A percentile compares a stretch with the other conserved stretches of the same genome.
Evolutionary conservation across 805 yeast species (phyloP).

Genomic region (Saccharomycopsis capsularis): DNA sequence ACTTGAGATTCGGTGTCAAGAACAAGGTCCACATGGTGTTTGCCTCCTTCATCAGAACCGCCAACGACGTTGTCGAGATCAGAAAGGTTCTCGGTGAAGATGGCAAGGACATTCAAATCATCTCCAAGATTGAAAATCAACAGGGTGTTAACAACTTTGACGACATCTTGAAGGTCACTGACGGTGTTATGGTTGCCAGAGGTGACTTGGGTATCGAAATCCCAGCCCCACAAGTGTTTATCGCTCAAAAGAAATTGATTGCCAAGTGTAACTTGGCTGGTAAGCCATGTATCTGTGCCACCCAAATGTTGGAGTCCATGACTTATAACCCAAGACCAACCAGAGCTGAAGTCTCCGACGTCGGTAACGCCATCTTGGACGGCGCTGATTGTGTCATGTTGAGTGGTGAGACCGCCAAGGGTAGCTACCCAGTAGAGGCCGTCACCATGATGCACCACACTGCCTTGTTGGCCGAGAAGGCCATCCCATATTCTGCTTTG

Average conservation of each 20-base stretch:
- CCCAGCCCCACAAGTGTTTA: constrained; percentile 97
- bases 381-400: constrained; percentile 99
- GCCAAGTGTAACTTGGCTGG: constrained; percentile 99
- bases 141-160: constrained; percentile 99
- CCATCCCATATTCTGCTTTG: constrained; percentile 77
- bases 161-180: constrained; percentile 88
- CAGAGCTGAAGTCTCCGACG: constrained; percentile 99
- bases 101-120: constrained; percentile 93
- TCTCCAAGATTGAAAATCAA: constrained; percentile 97
- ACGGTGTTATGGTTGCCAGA: constrained; percentile 99
- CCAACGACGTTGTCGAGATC: constrained; percentile 81
- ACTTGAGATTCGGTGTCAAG: constrained; percentile 91
- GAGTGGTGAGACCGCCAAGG: constrained; percentile 99
- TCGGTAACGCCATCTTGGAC: constrained; percentile 97
- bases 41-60: constrained; percentile 97
- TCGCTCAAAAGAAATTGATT: constrained; percentile 97
- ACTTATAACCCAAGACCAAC: constrained; percentile 99
- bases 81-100: constrained; percentile 95
- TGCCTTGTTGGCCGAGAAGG: constrained; percentile 91
- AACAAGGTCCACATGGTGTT: constrained; percentile 97
- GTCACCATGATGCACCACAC: constrained; percentile 99
- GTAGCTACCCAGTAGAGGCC: constrained; percentile 96
- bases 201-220: constrained; percentile 99
- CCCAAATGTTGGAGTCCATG: constrained; percentile 99
- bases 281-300: constrained; percentile 99